Evolutionary conservation across 352 stramenopile genomes (phyloP), one percentile per base, ranked within the genome.

Genomic region (Phytophthora fragariae): DNA sequence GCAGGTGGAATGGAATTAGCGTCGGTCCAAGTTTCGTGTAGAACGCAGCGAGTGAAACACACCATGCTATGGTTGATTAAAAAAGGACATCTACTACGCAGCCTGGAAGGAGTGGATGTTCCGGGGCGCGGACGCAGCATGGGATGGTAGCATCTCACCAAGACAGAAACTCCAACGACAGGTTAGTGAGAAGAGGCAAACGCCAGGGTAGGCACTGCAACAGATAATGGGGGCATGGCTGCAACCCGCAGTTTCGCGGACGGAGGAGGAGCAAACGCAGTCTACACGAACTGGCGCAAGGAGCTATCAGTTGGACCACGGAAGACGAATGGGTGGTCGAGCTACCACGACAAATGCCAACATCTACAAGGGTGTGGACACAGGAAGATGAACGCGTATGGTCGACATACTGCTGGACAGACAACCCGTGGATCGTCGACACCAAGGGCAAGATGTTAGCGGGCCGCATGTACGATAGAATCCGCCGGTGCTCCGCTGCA

Each of bases 41-140:
- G 27, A 21, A 62, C 56, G 9, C 56, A 62, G 15, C 1, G 19
- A 7, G 14, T 41, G n/a, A 62, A 62, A 44, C 56, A 62, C 27
- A 24, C 56, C 2, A 37, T 62, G 1, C 35, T 33, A n/a, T 62
- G 56, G 56, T 11, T 62, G n/a, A 41, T 31, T 21, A 19, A 62
- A 53, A 12, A 52, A 62, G 6, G 56, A 62, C 10, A 8, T 21
- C 4, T 62, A 62, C n/a, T 53, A 21, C 37, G 15, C 56, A 52
- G 56, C 56, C 3, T 62, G 39, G 39, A 9, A 12, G 10, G 17
- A 35, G 37, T 62, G 37, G 37, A 15, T 15, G 10, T 53, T 54
- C 19, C 10, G 56, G 10, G 37, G 37, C 35, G 10, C 8, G 14
- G 39, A 10, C 15, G 5, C 9, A 3, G 9, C 14, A 1, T 33